Evolutionary conservation across 257 asterid genomes (phyloP).

Genomic region (Solanum corneliomulleri): DNA sequence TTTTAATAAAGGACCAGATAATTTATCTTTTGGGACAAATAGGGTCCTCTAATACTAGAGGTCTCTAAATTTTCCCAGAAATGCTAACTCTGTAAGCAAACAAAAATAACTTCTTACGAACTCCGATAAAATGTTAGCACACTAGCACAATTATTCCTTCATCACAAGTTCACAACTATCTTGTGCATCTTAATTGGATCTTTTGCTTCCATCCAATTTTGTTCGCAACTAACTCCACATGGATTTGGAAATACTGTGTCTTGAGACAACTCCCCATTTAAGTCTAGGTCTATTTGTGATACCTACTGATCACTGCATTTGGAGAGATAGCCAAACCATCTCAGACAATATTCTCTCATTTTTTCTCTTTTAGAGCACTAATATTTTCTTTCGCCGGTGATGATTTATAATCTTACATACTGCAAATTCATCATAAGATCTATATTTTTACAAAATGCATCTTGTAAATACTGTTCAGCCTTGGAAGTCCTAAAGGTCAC

Average conservation of each 20-base stretch:
- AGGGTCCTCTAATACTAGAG: not conserved
- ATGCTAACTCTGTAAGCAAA: not conserved
- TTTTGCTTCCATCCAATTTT: not conserved
- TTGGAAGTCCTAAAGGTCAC: not conserved
- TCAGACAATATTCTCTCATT: not conserved
- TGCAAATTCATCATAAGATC: not conserved
- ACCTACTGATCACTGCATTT: not conserved
- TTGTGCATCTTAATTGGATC: not conserved
- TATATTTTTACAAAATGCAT: not conserved
- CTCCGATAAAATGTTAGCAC: not conserved
- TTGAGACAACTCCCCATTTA: not conserved
- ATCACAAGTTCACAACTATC: not conserved
- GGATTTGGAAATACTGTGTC: not conserved
- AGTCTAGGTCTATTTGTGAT: not conserved
- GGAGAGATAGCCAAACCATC: not conserved
- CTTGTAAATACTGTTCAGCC: not conserved
- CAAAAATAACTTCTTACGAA: not conserved
- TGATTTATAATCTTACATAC: not conserved
- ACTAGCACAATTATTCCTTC: not conserved
- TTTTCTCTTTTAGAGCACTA: not conserved
- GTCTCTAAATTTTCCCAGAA: not conserved
- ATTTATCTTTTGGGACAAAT: not conserved
- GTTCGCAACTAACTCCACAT: not conserved
- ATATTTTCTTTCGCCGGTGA: not conserved
- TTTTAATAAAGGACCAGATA: not conserved